Conservation (phyloP, 2,329 filamentous ascomycete genomes). For the Cladosporium sp. region DNA sequence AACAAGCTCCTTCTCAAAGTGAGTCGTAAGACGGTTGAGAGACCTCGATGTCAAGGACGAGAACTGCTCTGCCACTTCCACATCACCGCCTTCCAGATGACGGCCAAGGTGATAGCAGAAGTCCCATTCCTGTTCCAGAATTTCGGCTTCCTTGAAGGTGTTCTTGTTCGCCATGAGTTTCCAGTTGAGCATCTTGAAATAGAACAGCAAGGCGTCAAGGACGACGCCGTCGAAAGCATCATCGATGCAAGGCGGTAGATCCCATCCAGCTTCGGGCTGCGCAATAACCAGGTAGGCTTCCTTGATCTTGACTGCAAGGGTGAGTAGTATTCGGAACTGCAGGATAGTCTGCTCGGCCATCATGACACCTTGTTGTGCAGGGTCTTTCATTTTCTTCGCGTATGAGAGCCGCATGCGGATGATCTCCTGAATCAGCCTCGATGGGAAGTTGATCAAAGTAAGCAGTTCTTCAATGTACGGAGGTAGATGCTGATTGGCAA, state of each 20-base stretch:
- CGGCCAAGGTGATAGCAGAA: conserved; percentile 92
- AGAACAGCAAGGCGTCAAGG: conserved; percentile 89
- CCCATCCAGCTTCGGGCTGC: conserved; percentile 86
- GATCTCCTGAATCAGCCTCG: conserved; percentile 91
- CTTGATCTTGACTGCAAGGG: conserved; percentile 89
- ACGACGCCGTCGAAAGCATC: conserved; percentile 93
- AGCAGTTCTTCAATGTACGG: conserved; percentile 96
- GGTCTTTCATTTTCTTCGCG: conserved; percentile 92
- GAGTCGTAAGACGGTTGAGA: conserved; percentile 77
- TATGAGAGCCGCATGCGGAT: conserved; percentile 88
- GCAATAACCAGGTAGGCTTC: conserved; percentile 80
- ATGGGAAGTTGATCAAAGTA: conserved; percentile 95
- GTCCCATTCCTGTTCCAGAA: conserved; percentile 95
- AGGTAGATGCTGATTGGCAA: conserved; percentile 83
- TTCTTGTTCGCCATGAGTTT: conserved; percentile 97
- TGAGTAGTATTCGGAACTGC: conserved; percentile 90
- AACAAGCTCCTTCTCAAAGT: conserved; percentile 88
- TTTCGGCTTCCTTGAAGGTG: conserved; percentile 97
- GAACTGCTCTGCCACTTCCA: conserved; percentile 97
- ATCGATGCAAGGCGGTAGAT: conserved; percentile 91
- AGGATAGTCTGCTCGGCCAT: conserved; percentile 98
- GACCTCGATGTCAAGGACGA: conserved; percentile 90
- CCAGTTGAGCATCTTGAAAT: conserved; percentile 98
- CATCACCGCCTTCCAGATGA: conserved; percentile 86
- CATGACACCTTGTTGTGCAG: conserved; percentile 83